Percentiles rank a stretch among this genome's conserved stretches.
These are phyloP conservation scores for Oryza meyeriana DNA, from an alignment of 176 grass and related monocot genomes.

Conservation along the genomic window DNA sequence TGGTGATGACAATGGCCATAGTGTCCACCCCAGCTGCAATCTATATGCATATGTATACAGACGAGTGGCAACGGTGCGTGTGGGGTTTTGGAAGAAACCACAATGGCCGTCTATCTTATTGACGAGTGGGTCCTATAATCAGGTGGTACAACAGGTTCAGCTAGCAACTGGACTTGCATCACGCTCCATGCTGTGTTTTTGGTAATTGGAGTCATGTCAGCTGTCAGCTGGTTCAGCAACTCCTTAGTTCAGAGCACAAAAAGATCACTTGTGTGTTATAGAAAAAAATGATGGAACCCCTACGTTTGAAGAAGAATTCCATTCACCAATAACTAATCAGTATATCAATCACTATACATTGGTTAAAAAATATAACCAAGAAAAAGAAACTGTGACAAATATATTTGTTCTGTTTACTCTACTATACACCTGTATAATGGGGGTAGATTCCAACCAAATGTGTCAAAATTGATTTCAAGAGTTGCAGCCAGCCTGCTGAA, in stretches of 20 bases:
- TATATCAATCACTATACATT: background rate
- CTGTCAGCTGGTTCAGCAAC: background rate
- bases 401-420: conserved; percentile 14
- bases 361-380: background rate
- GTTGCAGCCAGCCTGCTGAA: background rate
- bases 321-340: background rate
- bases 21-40: background rate
- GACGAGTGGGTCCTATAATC: too few relatives aligned
- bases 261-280: background rate
- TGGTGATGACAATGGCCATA: background rate
- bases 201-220: too few relatives aligned
- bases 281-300: background rate
- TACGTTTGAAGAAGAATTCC: background rate
- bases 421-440: conserved; percentile 23
- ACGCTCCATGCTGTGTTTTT: too few relatives aligned
- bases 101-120: too few relatives aligned
- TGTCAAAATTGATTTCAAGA: background rate
- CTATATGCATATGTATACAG: too few relatives aligned
- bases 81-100: too few relatives aligned
- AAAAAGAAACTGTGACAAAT: background rate
- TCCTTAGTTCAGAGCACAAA: background rate
- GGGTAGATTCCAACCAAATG: background rate
- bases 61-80: too few relatives aligned
- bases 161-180: background rate
- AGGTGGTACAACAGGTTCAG: too few relatives aligned